Conservation (phyloP, 495 filamentous ascomycete species). For the Lindgomyces ingoldianus region DNA sequence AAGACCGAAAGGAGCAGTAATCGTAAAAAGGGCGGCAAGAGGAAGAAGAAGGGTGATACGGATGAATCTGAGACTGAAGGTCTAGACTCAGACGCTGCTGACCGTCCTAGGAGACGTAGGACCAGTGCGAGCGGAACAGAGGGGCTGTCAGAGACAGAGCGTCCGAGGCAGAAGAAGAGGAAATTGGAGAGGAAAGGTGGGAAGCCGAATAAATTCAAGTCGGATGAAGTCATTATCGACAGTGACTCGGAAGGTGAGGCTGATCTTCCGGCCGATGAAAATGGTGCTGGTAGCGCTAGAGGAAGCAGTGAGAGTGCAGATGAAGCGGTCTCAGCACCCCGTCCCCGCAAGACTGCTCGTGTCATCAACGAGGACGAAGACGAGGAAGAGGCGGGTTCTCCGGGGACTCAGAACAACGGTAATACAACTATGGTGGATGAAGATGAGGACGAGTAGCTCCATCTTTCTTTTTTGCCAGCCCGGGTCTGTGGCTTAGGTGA, state of each 20-base stretch:
- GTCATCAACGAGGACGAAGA: slow-evolving; percentile 47
- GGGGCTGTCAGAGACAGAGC: slow-evolving; percentile 31
- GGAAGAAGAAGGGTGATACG: slow-evolving; percentile 66
- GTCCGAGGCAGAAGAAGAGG: slow-evolving; percentile 42
- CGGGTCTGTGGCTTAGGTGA: neutral
- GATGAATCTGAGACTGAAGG: slow-evolving; percentile 50
- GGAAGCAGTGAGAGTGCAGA: slow-evolving; percentile 30
- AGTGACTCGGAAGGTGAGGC: slow-evolving; percentile 37
- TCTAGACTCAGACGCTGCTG: slow-evolving; percentile 29
- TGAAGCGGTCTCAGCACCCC: slow-evolving; percentile 26
- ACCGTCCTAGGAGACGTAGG: slow-evolving; percentile 29
- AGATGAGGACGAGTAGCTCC: slow-evolving; percentile 26
- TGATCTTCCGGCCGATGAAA: slow-evolving; percentile 12
- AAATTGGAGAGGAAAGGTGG: slow-evolving; percentile 40
- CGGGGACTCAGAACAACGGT: neutral
- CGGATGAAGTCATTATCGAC: slow-evolving; percentile 43
- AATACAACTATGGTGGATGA: slow-evolving; percentile 6
- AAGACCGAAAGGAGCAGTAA: slow-evolving; percentile 72
- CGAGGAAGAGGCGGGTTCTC: slow-evolving; percentile 38
- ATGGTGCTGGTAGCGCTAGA: neutral
- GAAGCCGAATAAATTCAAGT: slow-evolving; percentile 44
- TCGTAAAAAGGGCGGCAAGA: slow-evolving; percentile 55
- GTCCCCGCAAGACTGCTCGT: slow-evolving; percentile 40
- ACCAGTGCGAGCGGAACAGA: slow-evolving; percentile 34
- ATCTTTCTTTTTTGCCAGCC: neutral